phyloP scores from a whole-genome alignment of 1,284 basidiomycete species.

The Cryptococcus depauperatus region DNA sequence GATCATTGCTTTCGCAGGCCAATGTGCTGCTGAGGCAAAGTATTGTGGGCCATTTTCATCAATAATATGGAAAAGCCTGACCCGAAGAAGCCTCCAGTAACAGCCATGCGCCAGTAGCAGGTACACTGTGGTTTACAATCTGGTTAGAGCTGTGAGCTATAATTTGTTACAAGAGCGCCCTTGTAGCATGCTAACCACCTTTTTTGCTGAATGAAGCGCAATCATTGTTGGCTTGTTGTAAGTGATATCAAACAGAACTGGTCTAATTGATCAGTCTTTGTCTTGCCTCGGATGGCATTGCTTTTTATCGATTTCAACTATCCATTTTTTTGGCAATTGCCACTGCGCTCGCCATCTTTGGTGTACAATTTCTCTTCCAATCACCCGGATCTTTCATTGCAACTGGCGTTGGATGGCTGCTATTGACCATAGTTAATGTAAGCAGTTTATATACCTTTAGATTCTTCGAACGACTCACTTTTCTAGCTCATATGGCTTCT shows the following conservation, averaged over 20 bases:
- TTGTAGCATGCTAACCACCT: neutral
- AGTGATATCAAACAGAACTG: conserved; percentile 5
- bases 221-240: conserved; percentile 42
- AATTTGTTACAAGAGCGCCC: conserved; percentile 3
- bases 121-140: conserved; percentile 83
- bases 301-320: conserved; percentile 55
- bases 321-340: conserved; percentile 76
- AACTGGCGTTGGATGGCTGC: conserved; percentile 86
- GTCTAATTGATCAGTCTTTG: conserved; percentile 26
- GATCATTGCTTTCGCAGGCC: conserved; percentile 59
- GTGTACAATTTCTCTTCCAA: conserved; percentile 25
- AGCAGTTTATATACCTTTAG: conserved; percentile 18
- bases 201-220: conserved; percentile 52
- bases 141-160: conserved; percentile 50
- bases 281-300: conserved; percentile 32
- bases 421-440: conserved; percentile 69
- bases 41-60: conserved; percentile 14
- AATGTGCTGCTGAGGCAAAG: conserved; percentile 30
- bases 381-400: conserved; percentile 56
- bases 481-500: conserved; percentile 85
- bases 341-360: conserved; percentile 70
- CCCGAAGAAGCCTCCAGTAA: conserved; percentile 12
- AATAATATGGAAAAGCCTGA: too few relatives aligned
- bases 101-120: conserved; percentile 47
- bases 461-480: neutral